Base-by-base conservation (phyloP, 805 yeast species). In the Kodamaea nitidulidarum region DNA sequence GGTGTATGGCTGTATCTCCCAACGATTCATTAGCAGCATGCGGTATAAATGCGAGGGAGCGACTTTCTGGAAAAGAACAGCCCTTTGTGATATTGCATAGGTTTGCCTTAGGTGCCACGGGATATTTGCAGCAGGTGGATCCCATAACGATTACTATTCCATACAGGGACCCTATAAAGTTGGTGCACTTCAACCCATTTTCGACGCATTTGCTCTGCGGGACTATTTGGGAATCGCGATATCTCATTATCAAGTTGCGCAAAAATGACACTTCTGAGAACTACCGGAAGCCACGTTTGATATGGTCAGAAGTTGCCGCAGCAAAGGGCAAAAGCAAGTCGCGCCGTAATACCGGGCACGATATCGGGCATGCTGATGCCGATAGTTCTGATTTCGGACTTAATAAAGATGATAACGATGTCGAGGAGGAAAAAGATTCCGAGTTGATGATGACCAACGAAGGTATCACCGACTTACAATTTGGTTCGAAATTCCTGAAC, bases 401-500 rank as follows among this genome's bases (percentile, higher is more conserved):
- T 3, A 15, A 28, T 11, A 33, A 32, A 4, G 34, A 28, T 7
- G 41, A 38, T 2, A 39, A 42, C 7, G 27, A 37, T 17, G 39
- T 34, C 4, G 42, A 37, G 10, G 46, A 44, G 15, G 33, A 32
- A 17, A 39, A 39, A 31, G 54, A 48, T 26, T 51, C 49, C 34
- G 59, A 56, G 28, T 44, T 58, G 31, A 63, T 63, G 69, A 62
- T 84, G 48, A 95, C 86, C 44, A 78, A 86, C 41, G 97, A 90
- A 55, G 97, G 97, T 2, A 86, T 91, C 27, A 91, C 98, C 0
- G 85, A 81, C 45, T 62, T 86, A 5, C 74, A 75, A 40, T 84
- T 88, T 56, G 71, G 72, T 2, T 46, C 52, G 10, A 50, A 55
- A 5, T 44, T 36, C 38, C 55, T 71, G 16, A 67, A 67, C 44